These are phyloP conservation scores for Saccharomycopsis phalli DNA, from an alignment of 1,139 yeast species.

Conservation along the genomic window DNA sequence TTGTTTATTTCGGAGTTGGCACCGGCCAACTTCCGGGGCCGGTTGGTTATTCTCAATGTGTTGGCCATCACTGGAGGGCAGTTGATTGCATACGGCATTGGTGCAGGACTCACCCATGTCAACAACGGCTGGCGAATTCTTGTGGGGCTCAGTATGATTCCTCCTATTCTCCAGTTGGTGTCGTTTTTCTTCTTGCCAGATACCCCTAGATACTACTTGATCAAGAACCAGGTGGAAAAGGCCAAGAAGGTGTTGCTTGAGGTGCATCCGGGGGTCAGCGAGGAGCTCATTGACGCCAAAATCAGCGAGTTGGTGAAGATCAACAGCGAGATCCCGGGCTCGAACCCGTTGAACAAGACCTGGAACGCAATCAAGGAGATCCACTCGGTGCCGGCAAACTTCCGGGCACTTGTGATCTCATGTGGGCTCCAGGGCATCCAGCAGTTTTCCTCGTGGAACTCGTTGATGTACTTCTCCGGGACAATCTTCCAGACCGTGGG, in stretches of 20 bases:
- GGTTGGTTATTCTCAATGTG: slow-evolving; percentile 51
- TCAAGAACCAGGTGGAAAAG: slow-evolving; percentile 51
- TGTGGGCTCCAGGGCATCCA: slow-evolving; percentile 94
- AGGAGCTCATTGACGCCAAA: slow-evolving; percentile 47
- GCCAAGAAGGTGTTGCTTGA: slow-evolving; percentile 59
- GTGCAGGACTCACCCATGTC: slow-evolving; percentile 74
- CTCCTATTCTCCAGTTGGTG: slow-evolving; percentile 69
- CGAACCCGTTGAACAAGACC: slow-evolving; percentile 42
- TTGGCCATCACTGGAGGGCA: slow-evolving; percentile 72
- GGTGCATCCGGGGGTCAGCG: slow-evolving; percentile 50
- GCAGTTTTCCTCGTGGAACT: slow-evolving; percentile 92
- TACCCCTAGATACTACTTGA: slow-evolving; percentile 83
- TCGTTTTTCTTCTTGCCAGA: slow-evolving; percentile 86
- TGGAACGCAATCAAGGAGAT: slow-evolving; percentile 60
- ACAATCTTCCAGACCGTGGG: slow-evolving; percentile 88
- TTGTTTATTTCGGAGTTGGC: slow-evolving; percentile 86
- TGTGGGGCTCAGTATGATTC: slow-evolving; percentile 83
- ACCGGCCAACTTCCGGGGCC: slow-evolving; percentile 85
- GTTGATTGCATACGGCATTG: slow-evolving; percentile 82
- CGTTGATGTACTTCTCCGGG: slow-evolving; percentile 87
- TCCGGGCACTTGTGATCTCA: slow-evolving; percentile 79
- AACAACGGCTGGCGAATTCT: slow-evolving; percentile 87
- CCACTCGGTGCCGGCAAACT: slow-evolving; percentile 69
- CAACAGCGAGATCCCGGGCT: slow-evolving; percentile 58
- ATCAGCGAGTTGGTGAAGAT: slow-evolving; percentile 49